Evolutionary conservation across 768 basidiomycete species (phyloP).

Genomic region (Boletus rubescentipes): DNA sequence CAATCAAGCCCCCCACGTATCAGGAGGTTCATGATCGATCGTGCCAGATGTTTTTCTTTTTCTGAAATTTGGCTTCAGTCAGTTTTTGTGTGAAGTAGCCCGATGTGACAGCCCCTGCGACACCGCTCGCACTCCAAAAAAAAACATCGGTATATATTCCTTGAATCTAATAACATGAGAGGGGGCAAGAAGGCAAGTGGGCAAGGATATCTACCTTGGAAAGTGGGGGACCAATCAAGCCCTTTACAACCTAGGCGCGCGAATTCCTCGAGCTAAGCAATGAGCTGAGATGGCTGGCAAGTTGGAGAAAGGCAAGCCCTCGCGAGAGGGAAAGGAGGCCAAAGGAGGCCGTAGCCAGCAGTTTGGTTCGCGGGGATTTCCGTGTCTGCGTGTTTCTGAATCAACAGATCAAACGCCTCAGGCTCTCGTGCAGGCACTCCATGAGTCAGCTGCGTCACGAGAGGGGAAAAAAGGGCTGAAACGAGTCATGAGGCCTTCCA

Average conservation of each 20-base stretch:
- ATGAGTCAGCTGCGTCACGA: constrained; percentile 13
- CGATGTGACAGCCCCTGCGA: background rate
- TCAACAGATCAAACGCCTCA: constrained; percentile 9
- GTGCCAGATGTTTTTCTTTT: background rate
- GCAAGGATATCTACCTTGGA: background rate
- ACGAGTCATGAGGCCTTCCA: background rate
- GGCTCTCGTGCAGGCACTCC: background rate
- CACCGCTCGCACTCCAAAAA: background rate
- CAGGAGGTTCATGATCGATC: background rate
- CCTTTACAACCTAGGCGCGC: too few relatives aligned
- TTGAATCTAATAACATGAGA: constrained; percentile 2
- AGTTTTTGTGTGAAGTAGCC: background rate
- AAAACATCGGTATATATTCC: background rate
- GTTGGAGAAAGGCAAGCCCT: background rate
- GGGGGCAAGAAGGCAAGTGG: background rate
- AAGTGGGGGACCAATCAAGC: background rate
- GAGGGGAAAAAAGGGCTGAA: background rate
- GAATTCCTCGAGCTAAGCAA: background rate
- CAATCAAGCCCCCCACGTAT: constrained; percentile 7
- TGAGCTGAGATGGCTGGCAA: background rate
- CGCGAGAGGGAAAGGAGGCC: background rate
- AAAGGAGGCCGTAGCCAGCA: constrained; percentile 1
- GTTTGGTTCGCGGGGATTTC: constrained; percentile 14
- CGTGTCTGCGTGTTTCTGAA: constrained; percentile 9
- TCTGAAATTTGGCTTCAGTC: background rate